These are phyloP conservation scores for Helminthosporium solani DNA, from an alignment of 2,329 filamentous ascomycete genomes.

Conservation along the genomic window DNA sequence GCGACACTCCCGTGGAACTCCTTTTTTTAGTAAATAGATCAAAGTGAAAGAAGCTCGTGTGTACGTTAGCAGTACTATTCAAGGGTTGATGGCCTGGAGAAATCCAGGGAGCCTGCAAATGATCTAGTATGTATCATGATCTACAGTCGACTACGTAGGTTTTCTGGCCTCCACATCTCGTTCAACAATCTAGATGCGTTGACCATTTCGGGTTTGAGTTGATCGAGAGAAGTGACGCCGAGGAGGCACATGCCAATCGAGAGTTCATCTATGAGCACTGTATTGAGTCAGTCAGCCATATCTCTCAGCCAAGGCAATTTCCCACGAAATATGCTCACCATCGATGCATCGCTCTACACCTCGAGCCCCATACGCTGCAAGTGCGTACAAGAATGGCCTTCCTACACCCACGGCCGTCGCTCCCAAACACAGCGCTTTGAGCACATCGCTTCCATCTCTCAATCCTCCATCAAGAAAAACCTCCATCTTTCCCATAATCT, in stretches of 20 bases:
- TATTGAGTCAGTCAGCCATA: slow-evolving; percentile 7
- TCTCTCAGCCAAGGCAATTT: not conserved
- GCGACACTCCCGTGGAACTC: too few species aligned
- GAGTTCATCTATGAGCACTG: slow-evolving; percentile 58
- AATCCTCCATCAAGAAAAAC: slow-evolving; percentile 43
- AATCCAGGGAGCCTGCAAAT: too few species aligned
- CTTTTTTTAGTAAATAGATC: too few species aligned
- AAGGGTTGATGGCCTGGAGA: too few species aligned
- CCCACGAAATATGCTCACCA: slow-evolving; percentile 24
- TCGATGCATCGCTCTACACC: slow-evolving; percentile 41
- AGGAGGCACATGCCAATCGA: slow-evolving; percentile 67
- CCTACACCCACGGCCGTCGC: slow-evolving; percentile 44
- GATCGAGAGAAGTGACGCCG: slow-evolving; percentile 61
- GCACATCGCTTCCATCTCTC: slow-evolving; percentile 40
- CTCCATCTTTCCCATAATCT: slow-evolving; percentile 39
- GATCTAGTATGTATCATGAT: too few species aligned
- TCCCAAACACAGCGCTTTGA: slow-evolving; percentile 44
- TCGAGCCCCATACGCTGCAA: slow-evolving; percentile 40
- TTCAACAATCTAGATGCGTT: slow-evolving; percentile 47
- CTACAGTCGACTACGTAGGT: slow-evolving; percentile 29
- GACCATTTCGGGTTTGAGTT: slow-evolving; percentile 62
- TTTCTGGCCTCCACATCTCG: slow-evolving; percentile 38
- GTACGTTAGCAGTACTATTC: too few species aligned
- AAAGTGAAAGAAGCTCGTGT: too few species aligned
- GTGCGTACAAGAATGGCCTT: slow-evolving; percentile 41